Evolutionary conservation across 2,329 filamentous ascomycete species (phyloP), one percentile per base, ranked within the genome.

Genomic region (Rhinocladiella similis): DNA sequence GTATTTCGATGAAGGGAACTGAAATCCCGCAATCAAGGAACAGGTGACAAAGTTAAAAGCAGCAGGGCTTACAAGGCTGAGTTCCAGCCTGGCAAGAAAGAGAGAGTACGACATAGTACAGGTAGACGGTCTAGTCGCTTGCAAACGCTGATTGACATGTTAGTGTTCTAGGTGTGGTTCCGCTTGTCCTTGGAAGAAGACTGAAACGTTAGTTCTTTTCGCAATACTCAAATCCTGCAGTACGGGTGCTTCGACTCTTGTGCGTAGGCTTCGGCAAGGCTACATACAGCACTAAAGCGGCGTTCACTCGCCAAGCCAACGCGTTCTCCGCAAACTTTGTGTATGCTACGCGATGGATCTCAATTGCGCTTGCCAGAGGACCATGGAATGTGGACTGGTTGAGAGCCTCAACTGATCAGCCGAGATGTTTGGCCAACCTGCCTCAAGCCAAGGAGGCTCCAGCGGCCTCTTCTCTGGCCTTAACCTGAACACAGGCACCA

Each of bases 371-470:
- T 42, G 29, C 10, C 3, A 12, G 10, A 33, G 29, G 29, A 33
- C 29, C 29, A 33, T 33, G 29, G 29, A 33, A 7, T 12, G 20
- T 29, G 36, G 47, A 36, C 42, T 54, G 43, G 29, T 39, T 36
- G 25, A 49, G 20, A 47, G 45, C 54, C 38, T 25, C 19, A 43
- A 3, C 16, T 6, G 35, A 45, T 27, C 49, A 47, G 38, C 20
- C 51, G 53, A 36, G 14, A 66, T 66, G 63, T 63, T 66, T 53
- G 62, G 60, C 2, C 54, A 58, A 38, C 35, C 56, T 5, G 5
- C 55, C 16, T 43, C 61, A 48, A 52, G 48, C 10, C 53, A 56
- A 36, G 56, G 42, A n/a, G 46, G 50, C 16, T 41, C 60, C 1
- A 36, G 16, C 22, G 50, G 41, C 29, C 56, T 43, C 14, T 63